Percentiles rank a stretch among this genome's conserved stretches.
phyloP scores from a whole-genome alignment of 768 basidiomycete genomes.

The Galerina marginata region DNA sequence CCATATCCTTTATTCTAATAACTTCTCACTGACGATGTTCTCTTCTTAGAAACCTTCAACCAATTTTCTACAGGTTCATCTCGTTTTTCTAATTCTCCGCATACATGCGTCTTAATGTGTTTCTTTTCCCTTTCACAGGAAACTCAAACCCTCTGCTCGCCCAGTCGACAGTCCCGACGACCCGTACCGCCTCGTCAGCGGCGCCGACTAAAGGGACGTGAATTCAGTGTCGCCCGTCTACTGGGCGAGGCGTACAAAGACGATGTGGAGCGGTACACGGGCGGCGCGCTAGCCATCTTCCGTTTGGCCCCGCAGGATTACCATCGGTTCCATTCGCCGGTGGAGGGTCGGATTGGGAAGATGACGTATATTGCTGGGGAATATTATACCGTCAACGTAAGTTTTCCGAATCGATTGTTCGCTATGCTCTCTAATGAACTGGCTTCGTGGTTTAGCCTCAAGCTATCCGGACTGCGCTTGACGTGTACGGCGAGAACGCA shows the following conservation, averaged over 20 bases:
- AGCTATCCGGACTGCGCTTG: not conserved
- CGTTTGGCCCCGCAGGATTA: conserved; percentile 83
- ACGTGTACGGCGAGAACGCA: not conserved
- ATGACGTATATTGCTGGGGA: conserved; percentile 55
- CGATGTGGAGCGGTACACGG: conserved; percentile 43
- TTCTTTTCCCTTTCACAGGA: conserved; percentile 32
- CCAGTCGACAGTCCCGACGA: conserved; percentile 62
- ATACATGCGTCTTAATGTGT: too few relatives aligned
- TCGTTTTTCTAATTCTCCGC: not conserved
- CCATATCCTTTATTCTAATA: too few relatives aligned
- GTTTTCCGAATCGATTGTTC: conserved; percentile 2
- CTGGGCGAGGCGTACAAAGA: conserved; percentile 51
- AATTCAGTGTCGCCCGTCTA: conserved; percentile 68
- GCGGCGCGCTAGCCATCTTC: conserved; percentile 65
- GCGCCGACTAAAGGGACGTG: conserved; percentile 79
- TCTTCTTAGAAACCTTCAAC: conserved; percentile 69
- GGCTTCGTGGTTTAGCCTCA: not conserved
- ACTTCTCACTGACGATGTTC: conserved; percentile 46
- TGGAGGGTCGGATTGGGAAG: conserved; percentile 58
- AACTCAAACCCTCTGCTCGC: conserved; percentile 62
- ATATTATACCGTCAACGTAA: conserved; percentile 59
- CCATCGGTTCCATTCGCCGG: conserved; percentile 78
- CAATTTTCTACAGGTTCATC: conserved; percentile 69
- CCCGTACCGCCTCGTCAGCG: conserved; percentile 57
- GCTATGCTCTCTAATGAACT: too few relatives aligned